Percentiles rank a stretch among this genome's conserved stretches.
These are phyloP conservation scores for Hippophae gyantsensis DNA, from an alignment of 306 rosid genomes.

Conservation along the genomic window DNA sequence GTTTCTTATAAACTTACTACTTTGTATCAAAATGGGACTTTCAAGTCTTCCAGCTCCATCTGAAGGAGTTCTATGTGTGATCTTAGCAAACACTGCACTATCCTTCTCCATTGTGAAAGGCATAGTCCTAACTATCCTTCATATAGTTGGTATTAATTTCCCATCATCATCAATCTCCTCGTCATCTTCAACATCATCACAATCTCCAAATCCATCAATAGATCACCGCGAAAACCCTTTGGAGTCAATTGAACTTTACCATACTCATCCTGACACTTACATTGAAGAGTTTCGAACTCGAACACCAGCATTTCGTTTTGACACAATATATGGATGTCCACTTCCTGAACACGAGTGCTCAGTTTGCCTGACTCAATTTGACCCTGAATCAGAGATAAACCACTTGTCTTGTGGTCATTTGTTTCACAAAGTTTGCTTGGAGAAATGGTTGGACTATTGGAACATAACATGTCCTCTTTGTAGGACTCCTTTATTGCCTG, in stretches of 20 bases:
- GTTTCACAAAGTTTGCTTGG: slow-evolving; percentile 75
- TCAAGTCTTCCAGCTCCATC: slow-evolving; percentile 91
- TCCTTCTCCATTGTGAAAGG: slow-evolving; percentile 74
- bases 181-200: slow-evolving; percentile 7
- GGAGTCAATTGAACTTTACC: slow-evolving; percentile 37
- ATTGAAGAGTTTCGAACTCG: slow-evolving; percentile 53
- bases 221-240: slow-evolving; percentile 30
- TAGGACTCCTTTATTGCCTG: slow-evolving; percentile 68
- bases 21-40: slow-evolving; percentile 61
- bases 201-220: slow-evolving; percentile 24
- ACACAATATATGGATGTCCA: slow-evolving; percentile 26
- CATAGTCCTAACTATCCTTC: slow-evolving; percentile 60
- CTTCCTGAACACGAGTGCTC: slow-evolving; percentile 57
- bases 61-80: slow-evolving; percentile 68
- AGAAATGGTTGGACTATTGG: slow-evolving; percentile 86
- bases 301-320: slow-evolving; percentile 45
- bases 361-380: slow-evolving; percentile 61
- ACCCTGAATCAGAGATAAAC: slow-evolving; percentile 68
- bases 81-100: slow-evolving; percentile 62
- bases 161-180: slow-evolving; percentile 32
- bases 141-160: slow-evolving; percentile 49
- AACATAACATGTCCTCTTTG: slow-evolving; percentile 94
- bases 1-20: background rate
- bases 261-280: slow-evolving; percentile 34
- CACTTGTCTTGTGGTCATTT: slow-evolving; percentile 72